phyloP scores from a whole-genome alignment of 2,329 filamentous ascomycete species.

The Alternaria novae-zelandiae region DNA sequence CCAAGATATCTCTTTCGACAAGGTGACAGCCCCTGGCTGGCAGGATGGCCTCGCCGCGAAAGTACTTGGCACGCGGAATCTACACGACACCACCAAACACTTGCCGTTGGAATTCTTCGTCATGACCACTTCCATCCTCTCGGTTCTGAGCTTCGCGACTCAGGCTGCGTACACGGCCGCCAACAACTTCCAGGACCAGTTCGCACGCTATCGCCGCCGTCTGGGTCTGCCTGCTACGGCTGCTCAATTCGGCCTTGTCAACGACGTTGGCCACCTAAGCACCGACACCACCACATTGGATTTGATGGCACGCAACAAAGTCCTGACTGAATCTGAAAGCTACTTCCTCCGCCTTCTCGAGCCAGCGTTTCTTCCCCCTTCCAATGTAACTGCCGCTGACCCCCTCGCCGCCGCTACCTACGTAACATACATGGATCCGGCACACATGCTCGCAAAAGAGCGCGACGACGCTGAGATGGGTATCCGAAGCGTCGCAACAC shows the following conservation, averaged over 20 bases:
- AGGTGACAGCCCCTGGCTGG: not conserved
- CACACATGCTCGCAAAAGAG: not conserved
- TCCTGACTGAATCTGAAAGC: not conserved
- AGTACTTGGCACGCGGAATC: slow-evolving; percentile 32
- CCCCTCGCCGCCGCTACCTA: slow-evolving; percentile 31
- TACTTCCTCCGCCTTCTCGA: slow-evolving; percentile 17
- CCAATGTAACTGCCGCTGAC: slow-evolving; percentile 21
- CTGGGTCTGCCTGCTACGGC: slow-evolving; percentile 22
- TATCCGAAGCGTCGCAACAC: not conserved
- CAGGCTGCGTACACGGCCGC: slow-evolving; percentile 30
- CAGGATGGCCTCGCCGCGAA: slow-evolving; percentile 25
- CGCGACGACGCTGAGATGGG: not conserved
- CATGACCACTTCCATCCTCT: slow-evolving; percentile 25
- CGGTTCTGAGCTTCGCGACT: slow-evolving; percentile 19
- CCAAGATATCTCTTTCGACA: slow-evolving; percentile 13
- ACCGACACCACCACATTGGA: slow-evolving; percentile 5
- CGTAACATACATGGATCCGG: slow-evolving; percentile 36
- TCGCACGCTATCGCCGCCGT: slow-evolving; percentile 22
- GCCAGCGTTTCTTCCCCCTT: slow-evolving; percentile 16
- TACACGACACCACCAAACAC: slow-evolving; percentile 24
- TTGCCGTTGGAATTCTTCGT: slow-evolving; percentile 35
- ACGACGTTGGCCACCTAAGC: slow-evolving; percentile 23
- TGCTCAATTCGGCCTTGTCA: slow-evolving; percentile 32
- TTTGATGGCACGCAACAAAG: slow-evolving; percentile 14
- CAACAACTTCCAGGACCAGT: slow-evolving; percentile 29